Evolutionary conservation across 164 flowering plant species (phyloP).

Genomic region (Chloranthus sessilifolius): DNA sequence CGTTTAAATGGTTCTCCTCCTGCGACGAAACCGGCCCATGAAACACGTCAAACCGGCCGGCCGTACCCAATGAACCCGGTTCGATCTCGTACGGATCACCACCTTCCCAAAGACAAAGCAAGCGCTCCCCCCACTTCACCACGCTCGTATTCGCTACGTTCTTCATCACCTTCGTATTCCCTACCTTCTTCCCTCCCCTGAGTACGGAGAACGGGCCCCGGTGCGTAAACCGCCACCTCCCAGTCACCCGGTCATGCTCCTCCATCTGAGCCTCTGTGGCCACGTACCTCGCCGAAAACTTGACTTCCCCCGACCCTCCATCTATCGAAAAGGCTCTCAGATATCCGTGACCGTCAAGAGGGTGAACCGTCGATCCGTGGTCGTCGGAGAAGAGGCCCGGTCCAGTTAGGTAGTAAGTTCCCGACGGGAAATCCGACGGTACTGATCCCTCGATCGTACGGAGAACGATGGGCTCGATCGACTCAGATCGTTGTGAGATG

Average conservation of each 20-base stretch:
- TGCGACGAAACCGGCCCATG: conserved; percentile 18
- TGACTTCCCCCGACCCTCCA: conserved; percentile 32
- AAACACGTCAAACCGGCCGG: conserved; percentile 45
- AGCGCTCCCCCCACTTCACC: conserved; percentile 64
- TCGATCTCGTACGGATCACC: conserved; percentile 84
- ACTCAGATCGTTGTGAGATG: conserved; percentile 69
- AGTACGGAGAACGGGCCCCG: conserved; percentile 94
- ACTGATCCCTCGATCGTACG: conserved; percentile 51
- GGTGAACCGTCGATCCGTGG: conserved; percentile 90
- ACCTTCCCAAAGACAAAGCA: conserved; percentile 95
- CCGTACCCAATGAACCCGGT: conserved; percentile 54
- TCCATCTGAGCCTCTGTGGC: conserved; percentile 76
- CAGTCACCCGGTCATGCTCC: conserved; percentile 62
- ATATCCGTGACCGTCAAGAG: conserved; percentile 94
- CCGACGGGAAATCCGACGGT: conserved; percentile 71
- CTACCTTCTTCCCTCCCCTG: conserved; percentile 59
- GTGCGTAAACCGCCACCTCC: conserved; percentile 75
- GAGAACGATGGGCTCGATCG: conserved; percentile 38
- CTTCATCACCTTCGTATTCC: conserved; percentile 93
- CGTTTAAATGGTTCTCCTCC: neutral
- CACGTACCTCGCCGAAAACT: conserved; percentile 71
- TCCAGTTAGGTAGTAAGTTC: conserved; percentile 83
- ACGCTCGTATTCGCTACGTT: conserved; percentile 95
- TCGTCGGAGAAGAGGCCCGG: conserved; percentile 88
- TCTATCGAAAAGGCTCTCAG: conserved; percentile 62